Base-by-base conservation (phyloP, 2,329 filamentous ascomycete genomes). In the Sordariomycetes sp. region DNA sequence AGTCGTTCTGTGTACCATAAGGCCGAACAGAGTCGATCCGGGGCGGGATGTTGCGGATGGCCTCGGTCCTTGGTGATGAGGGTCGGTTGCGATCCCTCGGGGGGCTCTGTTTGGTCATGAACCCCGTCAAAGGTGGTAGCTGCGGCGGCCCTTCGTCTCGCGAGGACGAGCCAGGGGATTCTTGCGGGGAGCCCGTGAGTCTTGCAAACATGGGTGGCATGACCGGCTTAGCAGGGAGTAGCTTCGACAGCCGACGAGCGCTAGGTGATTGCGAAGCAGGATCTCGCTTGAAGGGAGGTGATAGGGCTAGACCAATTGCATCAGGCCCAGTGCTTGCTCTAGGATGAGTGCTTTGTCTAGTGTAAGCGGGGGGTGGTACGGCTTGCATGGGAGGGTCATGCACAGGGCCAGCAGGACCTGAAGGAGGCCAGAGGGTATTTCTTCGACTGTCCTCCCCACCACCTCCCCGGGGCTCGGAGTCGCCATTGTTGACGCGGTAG, bases 171-270 rank as follows among this genome's bases (percentile, higher is more conserved):
- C 8, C 17, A 8, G 29, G 12, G 11, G 29, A 6, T 17, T 16
- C 7, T 5, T 4, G 18, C 15, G 31, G 28, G 42, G 30, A 25
- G n/a, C 8, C 38, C 40, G 6, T 46, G n/a, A 28, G 17, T 39
- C 15, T 42, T 44, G 12, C 34, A 30, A 29, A 32, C 7, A 39
- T 25, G 10, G 35, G 43, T 2, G 61, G 59, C 36, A 73, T 48
- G 4, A 57, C 46, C 11, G 70, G 68, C 41, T 56, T 63, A 8
- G 59, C 59, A 8, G 66, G 66, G n/a, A 70, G 52, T 2, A 69
- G 50, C 39, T 50, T 63, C 3, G 66, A 69, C 5, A 53, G 33
- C 11, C 53, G 59, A 28, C 63, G 25, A 4, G 27, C 10, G 6
- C 23, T 15, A 16, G 34, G 30, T 17, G 24, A 21, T n/a, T 6